Evolutionary conservation across 2,329 filamentous ascomycete genomes (phyloP), one percentile per base, ranked within the genome.

Genomic region (Pestalotiopsis sp.): DNA sequence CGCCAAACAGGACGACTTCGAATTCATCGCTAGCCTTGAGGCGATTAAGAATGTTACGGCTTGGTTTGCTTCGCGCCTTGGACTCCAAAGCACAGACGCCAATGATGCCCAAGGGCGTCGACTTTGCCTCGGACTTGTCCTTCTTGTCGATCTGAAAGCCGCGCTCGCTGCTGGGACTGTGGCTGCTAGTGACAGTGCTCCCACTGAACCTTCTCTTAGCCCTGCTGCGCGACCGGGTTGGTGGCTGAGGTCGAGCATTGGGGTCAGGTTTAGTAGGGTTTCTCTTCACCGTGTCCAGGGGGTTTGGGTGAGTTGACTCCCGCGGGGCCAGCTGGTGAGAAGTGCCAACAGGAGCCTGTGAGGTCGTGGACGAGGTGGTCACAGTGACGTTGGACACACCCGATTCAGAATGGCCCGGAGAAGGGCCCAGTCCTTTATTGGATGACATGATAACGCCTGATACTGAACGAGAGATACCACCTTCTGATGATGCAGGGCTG

Each of bases 11-110:
- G 70, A 97, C 92, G 27, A 98, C 95, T 76, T 99, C 95, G 76
- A 99, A 98, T 74, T 98, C 95, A 64, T 91, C 90, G 72, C 97
- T 95, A 41, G 93, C 90, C 72, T 98, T 95, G 23, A 99, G 86
- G 64, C 95, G 90, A 76, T 97, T 98, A 69, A 99, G 83, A 73
- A 99, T 99, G 77, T 97, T 98, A 73, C 97, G 89, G 77, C 95
- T 98, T 1, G 96, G 96, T 81, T 98, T 98, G 85, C 95, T 98
- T 76, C 96, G 89, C 45, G 96, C 96, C 83, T 99, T 99, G 74
- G 95, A 89, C 81, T 99, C 96, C 69, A 99, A 85, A 25, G 96
- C 97, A 79, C 96, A 99, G 11, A 99, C 94, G 65, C 96, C 96
- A 76, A 99, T 97, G 63, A 90, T 85, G 58, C 90, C 90, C 79